Evolutionary conservation across 176 grass and related monocot species (phyloP), one percentile per base, ranked within the genome.

Genomic region (Calamus simplicifolius): DNA sequence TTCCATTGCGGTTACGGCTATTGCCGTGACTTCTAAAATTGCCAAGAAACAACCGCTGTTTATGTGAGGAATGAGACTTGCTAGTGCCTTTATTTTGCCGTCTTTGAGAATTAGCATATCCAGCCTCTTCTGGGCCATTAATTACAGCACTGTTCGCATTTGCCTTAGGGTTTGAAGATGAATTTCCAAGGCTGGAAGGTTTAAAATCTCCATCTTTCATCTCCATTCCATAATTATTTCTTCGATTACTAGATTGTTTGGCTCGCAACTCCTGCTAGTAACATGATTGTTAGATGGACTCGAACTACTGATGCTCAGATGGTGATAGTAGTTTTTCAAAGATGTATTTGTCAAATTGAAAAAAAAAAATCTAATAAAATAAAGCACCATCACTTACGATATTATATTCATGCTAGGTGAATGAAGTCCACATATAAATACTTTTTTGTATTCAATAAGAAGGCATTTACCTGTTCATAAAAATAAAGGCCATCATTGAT

Each of bases 41-140:
- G 73, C 83, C 75, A 64, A 88, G 79, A 85, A 89, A 99, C 51
- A 99, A 84, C 16, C 88, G 86, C 69, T 91, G 94, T 29, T 90
- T 86, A 38, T 75, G 70, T n/a, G 73, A 81, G 57, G 29, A 64
- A 56, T 93, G 70, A 5, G 73, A 43, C 64, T 93, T 92, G 76
- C 73, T 80, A 60, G 75, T 84, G 63, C 81, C 67, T 85, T 74
- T 92, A 72, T 58, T 85, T 56, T 81, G 91, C 59, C 88, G 80
- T 73, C 75, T 92, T 59, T 85, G 70, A 16, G 78, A 79, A 66
- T 79, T 85, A 83, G 73, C 76, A 54, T 81, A 81, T 57, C 84
- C 94, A 66, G 63, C 21, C 64, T 89, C 88, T 61, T 93, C 94
- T 19, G 23, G 65, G 53, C 59, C 70, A 73, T 69, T 82, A 71